Evolutionary conservation across 2,329 filamentous ascomycete genomes (phyloP).

Genomic region (Beauveria brongniartii): DNA sequence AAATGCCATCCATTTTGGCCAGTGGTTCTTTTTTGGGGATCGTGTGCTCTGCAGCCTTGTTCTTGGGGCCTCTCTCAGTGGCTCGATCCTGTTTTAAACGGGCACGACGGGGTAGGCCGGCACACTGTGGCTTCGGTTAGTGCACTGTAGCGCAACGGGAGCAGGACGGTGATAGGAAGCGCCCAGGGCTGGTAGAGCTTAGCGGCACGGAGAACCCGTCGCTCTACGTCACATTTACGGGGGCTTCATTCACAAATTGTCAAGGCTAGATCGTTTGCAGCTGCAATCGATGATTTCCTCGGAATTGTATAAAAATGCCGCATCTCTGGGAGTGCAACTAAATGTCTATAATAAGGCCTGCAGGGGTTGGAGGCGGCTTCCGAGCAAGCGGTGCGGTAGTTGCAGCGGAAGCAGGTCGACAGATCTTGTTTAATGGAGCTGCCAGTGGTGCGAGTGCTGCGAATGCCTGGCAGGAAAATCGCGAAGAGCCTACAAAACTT

Average conservation of each 20-base stretch:
- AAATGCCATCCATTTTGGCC: not conserved
- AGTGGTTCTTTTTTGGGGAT: not conserved
- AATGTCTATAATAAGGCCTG: too few species aligned
- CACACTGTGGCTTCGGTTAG: slow-evolving; percentile 8
- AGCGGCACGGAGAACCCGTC: not conserved
- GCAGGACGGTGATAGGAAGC: slow-evolving; percentile 9
- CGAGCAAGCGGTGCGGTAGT: too few species aligned
- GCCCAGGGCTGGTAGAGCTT: not conserved
- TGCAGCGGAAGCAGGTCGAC: too few species aligned
- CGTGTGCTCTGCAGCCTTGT: not conserved
- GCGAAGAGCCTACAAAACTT: too few species aligned
- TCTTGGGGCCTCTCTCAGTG: not conserved
- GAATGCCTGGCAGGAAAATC: too few species aligned
- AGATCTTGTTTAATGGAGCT: too few species aligned
- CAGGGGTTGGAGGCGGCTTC: too few species aligned
- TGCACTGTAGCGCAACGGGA: slow-evolving; percentile 2
- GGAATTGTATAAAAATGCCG: not conserved
- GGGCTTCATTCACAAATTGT: not conserved
- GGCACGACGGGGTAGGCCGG: not conserved
- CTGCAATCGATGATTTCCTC: too few species aligned
- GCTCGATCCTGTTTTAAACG: not conserved
- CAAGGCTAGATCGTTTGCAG: not conserved
- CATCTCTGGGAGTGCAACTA: not conserved
- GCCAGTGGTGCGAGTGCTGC: too few species aligned
- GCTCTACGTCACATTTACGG: slow-evolving; percentile 4